Evolutionary conservation across 1,284 basidiomycete species (phyloP).

Genomic region (Ganoderma meredithae): DNA sequence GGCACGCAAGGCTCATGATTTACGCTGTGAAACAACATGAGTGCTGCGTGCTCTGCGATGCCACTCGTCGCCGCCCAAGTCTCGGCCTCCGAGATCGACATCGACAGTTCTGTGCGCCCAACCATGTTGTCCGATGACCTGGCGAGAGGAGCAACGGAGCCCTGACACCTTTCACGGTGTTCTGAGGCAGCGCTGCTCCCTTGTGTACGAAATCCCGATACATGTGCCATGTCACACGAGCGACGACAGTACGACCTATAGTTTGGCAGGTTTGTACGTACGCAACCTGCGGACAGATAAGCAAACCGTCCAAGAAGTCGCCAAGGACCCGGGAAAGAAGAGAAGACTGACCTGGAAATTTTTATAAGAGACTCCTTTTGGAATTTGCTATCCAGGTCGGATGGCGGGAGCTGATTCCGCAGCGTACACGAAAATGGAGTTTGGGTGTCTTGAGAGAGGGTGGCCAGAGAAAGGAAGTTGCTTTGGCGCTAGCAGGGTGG

Average conservation of each 20-base stretch:
- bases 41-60: constrained; percentile 8
- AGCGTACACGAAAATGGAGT: constrained; percentile 5
- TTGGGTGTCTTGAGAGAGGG: not conserved
- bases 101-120: not conserved
- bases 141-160: not conserved
- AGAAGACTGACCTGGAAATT: constrained; percentile 16
- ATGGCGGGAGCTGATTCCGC: constrained; percentile 9
- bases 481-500: not conserved
- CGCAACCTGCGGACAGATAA: constrained; percentile 14
- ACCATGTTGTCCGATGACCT: not conserved
- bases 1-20: constrained; percentile 28
- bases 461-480: constrained; percentile 8
- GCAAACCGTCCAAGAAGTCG: constrained; percentile 2
- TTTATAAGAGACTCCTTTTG: constrained; percentile 14
- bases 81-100: not conserved
- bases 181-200: constrained; percentile 3
- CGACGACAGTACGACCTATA: not conserved
- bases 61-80: not conserved
- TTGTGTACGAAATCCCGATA: not conserved
- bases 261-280: constrained; percentile 11
- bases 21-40: constrained; percentile 23
- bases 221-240: constrained; percentile 17
- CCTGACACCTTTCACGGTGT: constrained; percentile 3
- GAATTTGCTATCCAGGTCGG: constrained; percentile 3
- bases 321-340: constrained; percentile 8